Evolutionary conservation across 176 grass and related monocot genomes (phyloP).

Genomic region (Cenchrus fungigraminus): DNA sequence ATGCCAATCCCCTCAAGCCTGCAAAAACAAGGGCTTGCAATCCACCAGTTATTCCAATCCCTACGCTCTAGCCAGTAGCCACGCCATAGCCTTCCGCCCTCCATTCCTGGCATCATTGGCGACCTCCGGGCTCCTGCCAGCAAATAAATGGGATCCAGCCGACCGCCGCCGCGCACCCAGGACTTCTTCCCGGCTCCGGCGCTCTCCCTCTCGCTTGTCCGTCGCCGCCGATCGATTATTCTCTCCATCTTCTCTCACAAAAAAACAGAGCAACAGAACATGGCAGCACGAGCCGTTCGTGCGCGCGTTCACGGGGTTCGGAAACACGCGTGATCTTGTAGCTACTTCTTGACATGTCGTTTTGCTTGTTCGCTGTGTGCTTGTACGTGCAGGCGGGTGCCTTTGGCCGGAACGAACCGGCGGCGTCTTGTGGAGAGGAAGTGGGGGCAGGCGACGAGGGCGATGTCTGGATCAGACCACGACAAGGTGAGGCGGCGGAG

Average conservation of each 20-base stretch:
- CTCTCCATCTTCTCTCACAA: neutral
- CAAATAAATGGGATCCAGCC: constrained; percentile 51
- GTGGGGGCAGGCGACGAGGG: constrained; percentile 56
- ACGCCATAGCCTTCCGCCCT: neutral
- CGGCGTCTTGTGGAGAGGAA: constrained; percentile 31
- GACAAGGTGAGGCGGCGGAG: constrained; percentile 31
- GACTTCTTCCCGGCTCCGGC: constrained; percentile 80
- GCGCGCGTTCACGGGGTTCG: neutral
- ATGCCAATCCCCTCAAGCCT: constrained; percentile 41
- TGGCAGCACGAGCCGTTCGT: neutral
- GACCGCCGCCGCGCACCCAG: constrained; percentile 47
- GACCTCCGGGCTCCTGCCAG: neutral
- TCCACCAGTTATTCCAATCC: no score
- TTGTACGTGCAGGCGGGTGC: constrained; percentile 56
- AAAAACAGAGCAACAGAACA: neutral
- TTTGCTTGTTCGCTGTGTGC: neutral
- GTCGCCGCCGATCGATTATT: constrained; percentile 14
- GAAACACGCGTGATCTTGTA: neutral
- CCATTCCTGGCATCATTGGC: neutral
- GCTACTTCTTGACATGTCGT: neutral
- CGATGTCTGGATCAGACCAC: neutral
- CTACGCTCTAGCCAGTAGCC: neutral
- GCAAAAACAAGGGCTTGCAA: no score
- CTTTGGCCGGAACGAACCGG: constrained; percentile 50
- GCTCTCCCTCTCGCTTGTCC: constrained; percentile 89